Percentiles rank a stretch among this genome's conserved stretches.
These are phyloP conservation scores for Elaeagnus macrophylla DNA, from an alignment of 306 rosid species.

Conservation along the genomic window DNA sequence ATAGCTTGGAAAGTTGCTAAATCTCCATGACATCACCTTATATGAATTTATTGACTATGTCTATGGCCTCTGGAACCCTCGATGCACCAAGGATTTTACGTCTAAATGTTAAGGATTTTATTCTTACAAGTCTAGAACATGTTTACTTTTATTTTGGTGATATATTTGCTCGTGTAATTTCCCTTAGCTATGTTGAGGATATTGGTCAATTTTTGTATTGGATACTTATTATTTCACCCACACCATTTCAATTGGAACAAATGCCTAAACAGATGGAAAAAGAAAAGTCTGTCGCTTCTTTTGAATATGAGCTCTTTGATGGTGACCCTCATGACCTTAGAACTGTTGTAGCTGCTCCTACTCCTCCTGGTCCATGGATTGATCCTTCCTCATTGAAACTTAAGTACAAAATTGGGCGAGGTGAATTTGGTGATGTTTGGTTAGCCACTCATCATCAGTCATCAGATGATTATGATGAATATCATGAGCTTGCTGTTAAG, in stretches of 20 bases:
- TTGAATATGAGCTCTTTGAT: slow-evolving; percentile 57
- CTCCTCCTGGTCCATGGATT: slow-evolving; percentile 47
- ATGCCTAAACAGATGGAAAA: slow-evolving; percentile 47
- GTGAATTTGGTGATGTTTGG: slow-evolving; percentile 81
- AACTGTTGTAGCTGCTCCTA: slow-evolving; percentile 38
- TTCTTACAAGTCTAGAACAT: background rate
- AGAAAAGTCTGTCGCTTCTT: slow-evolving; percentile 30
- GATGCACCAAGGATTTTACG: background rate
- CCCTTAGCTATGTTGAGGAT: background rate
- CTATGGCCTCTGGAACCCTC: background rate
- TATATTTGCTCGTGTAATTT: background rate
- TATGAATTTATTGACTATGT: background rate
- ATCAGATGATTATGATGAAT: slow-evolving; percentile 58
- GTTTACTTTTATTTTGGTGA: background rate
- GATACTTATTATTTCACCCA: background rate
- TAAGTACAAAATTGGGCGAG: slow-evolving; percentile 74
- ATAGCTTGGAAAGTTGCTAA: background rate
- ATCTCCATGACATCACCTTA: background rate
- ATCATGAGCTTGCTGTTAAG: slow-evolving; percentile 81
- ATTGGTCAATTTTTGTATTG: background rate
- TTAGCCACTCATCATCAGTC: slow-evolving; percentile 80
- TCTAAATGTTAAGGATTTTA: background rate
- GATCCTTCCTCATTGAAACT: slow-evolving; percentile 65
- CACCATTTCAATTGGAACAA: background rate
- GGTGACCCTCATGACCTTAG: slow-evolving; percentile 36